Base-by-base conservation (phyloP, 768 basidiomycete genomes). In the Pisolithus marmoratus region DNA sequence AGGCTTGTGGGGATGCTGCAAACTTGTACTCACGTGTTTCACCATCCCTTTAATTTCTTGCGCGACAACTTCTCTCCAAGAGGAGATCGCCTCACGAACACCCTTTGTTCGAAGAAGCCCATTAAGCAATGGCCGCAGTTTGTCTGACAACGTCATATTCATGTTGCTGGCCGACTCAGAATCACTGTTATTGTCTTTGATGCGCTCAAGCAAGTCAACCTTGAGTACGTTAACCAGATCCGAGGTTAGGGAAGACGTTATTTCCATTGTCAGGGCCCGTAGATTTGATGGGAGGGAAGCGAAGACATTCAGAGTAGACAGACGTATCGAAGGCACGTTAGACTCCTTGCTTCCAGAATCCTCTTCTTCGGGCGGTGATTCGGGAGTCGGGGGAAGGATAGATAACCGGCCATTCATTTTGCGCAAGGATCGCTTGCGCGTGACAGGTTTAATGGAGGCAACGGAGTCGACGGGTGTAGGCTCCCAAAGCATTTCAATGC, bases 31-130 rank as follows among this genome's bases (percentile, higher is more conserved):
- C 60, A 90, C 89, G 69, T 74, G 74, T 63, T 78, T 81, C 27
- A 87, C 66, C 24, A 82, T 70, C 1, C 70, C 72, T 52, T 73
- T 75, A 27, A 92, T 71, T 54, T 87, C 85, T 14, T 65, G 68
- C 53, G 89, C 67, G 17, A 83, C 85, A 5, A 81, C 77, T 37
- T 86, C 82, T 55, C 86, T 72, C 87, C 90, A 93, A 15, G 81
- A 78, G 11, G 78, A 57, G 26, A 82, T 72, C 1, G 82, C 84
- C 54, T 87, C 86, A 48, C 82, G 81, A 38, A 92, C 64, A 3
- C 84, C 87, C 40, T 76, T 79, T 1, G 89, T 88, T 54, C 88
- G 75, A 22, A 83, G 68, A 46, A 98, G 75, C n/a, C 90, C 90
- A 29, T 83, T 77, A 24, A 96, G 64, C 42, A 94, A 61, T 2